These are phyloP conservation scores for Fusarium tricinctum DNA, from an alignment of 2,329 filamentous ascomycete species.

Conservation along the genomic window DNA sequence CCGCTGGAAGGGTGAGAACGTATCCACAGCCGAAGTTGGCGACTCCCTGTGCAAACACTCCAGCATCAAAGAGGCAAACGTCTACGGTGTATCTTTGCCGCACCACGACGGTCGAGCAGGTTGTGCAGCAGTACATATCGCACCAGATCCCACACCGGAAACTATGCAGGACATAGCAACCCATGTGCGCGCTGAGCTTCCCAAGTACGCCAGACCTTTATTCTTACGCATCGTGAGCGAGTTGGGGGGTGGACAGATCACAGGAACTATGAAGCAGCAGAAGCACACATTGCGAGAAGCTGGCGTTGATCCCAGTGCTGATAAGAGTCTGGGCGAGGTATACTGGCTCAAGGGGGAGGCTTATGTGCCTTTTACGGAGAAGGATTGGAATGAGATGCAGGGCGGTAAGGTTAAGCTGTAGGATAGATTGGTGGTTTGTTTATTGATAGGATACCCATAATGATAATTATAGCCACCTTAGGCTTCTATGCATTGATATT, in stretches of 20 bases:
- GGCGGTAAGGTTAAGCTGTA: slow-evolving; percentile 79
- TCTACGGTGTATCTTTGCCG: slow-evolving; percentile 85
- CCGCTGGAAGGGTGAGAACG: slow-evolving; percentile 87
- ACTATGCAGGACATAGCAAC: slow-evolving; percentile 71
- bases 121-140: slow-evolving; percentile 78
- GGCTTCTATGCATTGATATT: neutral
- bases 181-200: slow-evolving; percentile 71
- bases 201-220: slow-evolving; percentile 81
- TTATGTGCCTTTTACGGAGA: slow-evolving; percentile 76
- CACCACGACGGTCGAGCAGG: slow-evolving; percentile 87
- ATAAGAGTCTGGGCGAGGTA: slow-evolving; percentile 64
- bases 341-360: slow-evolving; percentile 75
- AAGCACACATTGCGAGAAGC: slow-evolving; percentile 80
- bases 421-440: neutral
- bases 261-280: slow-evolving; percentile 91
- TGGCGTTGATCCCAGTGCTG: slow-evolving; percentile 74
- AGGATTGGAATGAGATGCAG: slow-evolving; percentile 77
- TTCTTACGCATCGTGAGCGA: slow-evolving; percentile 78
- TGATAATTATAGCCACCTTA: neutral
- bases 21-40: slow-evolving; percentile 86
- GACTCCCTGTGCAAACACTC: slow-evolving; percentile 78
- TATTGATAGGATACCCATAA: slow-evolving; percentile 26
- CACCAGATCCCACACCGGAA: slow-evolving; percentile 59
- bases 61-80: slow-evolving; percentile 81
- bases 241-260: slow-evolving; percentile 70